Percentiles rank a stretch among this genome's conserved stretches.
Conservation (phyloP, 495 filamentous ascomycete genomes). For the Letharia columbiana region DNA sequence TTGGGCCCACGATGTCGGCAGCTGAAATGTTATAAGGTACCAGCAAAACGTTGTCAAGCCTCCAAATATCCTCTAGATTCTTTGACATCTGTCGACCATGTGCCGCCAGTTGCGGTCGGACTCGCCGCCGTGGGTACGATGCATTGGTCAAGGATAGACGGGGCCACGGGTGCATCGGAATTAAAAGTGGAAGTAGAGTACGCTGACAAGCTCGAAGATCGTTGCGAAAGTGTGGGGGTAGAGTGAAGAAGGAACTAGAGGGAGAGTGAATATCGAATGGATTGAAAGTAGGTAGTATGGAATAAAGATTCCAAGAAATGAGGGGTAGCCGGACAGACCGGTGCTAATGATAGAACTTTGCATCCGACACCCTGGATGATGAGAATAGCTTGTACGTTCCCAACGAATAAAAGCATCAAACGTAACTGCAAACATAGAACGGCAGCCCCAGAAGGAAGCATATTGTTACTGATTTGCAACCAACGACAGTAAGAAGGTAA, state of each 20-base stretch:
- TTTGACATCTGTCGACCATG: background rate
- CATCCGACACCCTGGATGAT: background rate
- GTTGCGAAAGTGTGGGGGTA: background rate
- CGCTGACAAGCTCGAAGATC: background rate
- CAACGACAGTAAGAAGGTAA: no score
- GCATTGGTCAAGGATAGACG: conserved; percentile 1
- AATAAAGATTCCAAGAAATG: background rate
- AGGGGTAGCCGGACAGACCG: background rate
- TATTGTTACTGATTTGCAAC: background rate
- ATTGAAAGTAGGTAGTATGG: background rate
- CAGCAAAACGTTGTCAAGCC: background rate
- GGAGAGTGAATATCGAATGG: background rate
- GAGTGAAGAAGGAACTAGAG: background rate
- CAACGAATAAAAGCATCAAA: background rate
- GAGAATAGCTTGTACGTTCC: background rate
- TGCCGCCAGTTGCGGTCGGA: background rate
- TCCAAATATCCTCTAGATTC: background rate
- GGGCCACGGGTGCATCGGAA: background rate
- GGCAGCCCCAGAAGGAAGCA: background rate
- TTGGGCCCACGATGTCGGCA: background rate
- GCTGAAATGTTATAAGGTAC: background rate
- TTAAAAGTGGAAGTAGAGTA: background rate
- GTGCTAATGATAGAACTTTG: conserved; percentile 1
- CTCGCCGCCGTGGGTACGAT: background rate
- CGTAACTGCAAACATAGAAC: background rate